Percentiles rank a stretch among this genome's conserved stretches.
Evolutionary conservation across 1,139 yeast genomes (phyloP).

Genomic region (Saccharomyces uvarum): DNA sequence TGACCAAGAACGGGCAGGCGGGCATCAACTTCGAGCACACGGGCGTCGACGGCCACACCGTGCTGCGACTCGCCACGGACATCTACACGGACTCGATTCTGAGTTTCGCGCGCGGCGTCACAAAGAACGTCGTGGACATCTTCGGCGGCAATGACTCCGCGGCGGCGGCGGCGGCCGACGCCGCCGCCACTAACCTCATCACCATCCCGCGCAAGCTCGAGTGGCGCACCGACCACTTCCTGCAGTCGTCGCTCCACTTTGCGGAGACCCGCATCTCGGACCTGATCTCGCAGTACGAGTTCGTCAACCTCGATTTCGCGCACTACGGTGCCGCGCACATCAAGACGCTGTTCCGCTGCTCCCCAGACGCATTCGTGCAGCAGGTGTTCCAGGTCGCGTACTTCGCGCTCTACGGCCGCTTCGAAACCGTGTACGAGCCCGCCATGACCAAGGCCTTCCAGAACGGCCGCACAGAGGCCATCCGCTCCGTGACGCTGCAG

Average conservation of each 20-base stretch:
- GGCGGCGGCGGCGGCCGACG: background rate
- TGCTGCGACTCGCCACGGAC: slow-evolving; percentile 78
- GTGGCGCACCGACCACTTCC: slow-evolving; percentile 75
- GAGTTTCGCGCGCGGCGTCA: slow-evolving; percentile 77
- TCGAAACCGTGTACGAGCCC: slow-evolving; percentile 91
- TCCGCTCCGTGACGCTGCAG: slow-evolving; percentile 73
- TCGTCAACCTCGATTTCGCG: slow-evolving; percentile 70
- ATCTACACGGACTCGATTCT: slow-evolving; percentile 85
- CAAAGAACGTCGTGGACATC: slow-evolving; percentile 64
- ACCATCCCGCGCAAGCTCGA: slow-evolving; percentile 80
- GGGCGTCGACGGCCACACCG: slow-evolving; percentile 94
- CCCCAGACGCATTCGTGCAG: slow-evolving; percentile 92
- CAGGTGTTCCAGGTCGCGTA: slow-evolving; percentile 93
- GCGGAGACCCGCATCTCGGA: slow-evolving; percentile 88
- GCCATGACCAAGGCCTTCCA: slow-evolving; percentile 85
- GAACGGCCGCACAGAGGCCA: slow-evolving; percentile 93
- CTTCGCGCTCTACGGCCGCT: slow-evolving; percentile 84
- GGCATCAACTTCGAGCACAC: slow-evolving; percentile 94
- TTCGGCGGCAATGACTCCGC: slow-evolving; percentile 34
- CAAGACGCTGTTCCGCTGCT: slow-evolving; percentile 67
- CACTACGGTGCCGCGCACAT: slow-evolving; percentile 70
- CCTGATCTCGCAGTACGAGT: slow-evolving; percentile 82
- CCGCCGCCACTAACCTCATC: slow-evolving; percentile 33
- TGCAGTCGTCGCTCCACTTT: slow-evolving; percentile 73
- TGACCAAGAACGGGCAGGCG: slow-evolving; percentile 84